Evolutionary conservation across 495 filamentous ascomycete genomes (phyloP).

Genomic region (Aspergillus nanangensis): DNA sequence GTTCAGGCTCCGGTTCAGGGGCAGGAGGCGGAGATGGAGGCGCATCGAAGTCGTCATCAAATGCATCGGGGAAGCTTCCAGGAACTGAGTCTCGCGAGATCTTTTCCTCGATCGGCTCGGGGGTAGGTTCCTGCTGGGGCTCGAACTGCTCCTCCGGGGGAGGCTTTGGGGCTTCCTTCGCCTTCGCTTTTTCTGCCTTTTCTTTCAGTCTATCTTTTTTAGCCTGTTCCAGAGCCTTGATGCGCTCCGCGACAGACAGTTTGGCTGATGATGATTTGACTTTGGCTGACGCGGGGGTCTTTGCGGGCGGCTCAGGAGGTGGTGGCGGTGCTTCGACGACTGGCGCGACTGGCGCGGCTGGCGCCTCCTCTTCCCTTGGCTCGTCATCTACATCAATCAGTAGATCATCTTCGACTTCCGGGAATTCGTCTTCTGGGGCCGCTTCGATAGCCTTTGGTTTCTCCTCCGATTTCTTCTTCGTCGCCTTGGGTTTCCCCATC

Average conservation of each 20-base stretch:
- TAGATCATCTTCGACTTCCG: constrained; percentile 23
- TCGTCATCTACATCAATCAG: constrained; percentile 32
- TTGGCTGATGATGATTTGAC: constrained; percentile 35
- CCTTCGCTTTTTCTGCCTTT: constrained; percentile 25
- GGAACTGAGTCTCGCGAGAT: constrained; percentile 33
- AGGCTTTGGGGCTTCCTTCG: constrained; percentile 16
- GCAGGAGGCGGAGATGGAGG: constrained; percentile 19
- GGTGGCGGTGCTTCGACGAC: constrained; percentile 33
- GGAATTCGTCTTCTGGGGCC: constrained; percentile 25
- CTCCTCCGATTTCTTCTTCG: constrained; percentile 33
- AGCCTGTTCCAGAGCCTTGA: constrained; percentile 42
- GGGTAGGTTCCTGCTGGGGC: constrained; percentile 15
- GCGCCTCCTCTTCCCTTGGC: constrained; percentile 18
- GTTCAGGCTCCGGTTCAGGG: constrained; percentile 20
- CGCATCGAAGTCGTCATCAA: constrained; percentile 19
- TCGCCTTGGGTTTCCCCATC: constrained; percentile 28
- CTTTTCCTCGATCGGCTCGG: constrained; percentile 19
- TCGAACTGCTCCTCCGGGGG: constrained; percentile 13
- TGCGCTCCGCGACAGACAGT: constrained; percentile 43
- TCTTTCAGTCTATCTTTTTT: constrained; percentile 39
- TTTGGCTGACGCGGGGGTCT: constrained; percentile 32
- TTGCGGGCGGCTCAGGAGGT: constrained; percentile 27
- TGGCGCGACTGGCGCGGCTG: constrained; percentile 26
- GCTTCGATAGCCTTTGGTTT: constrained; percentile 20
- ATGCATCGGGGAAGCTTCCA: constrained; percentile 35